phyloP scores from a whole-genome alignment of 306 rosid genomes.

The Geum urbanum region DNA sequence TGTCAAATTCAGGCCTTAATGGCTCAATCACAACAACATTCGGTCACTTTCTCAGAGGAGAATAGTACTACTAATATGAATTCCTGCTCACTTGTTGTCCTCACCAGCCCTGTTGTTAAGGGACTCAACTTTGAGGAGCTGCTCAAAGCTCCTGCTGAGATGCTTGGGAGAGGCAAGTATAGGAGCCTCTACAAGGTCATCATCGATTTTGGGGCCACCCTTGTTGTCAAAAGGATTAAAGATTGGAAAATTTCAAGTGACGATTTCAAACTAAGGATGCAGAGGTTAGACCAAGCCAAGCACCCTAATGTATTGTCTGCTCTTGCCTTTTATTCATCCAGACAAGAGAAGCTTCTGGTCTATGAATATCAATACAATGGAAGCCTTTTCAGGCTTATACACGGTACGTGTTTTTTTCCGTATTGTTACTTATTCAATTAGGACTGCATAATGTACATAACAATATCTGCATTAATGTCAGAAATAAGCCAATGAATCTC shows the following conservation, averaged over 20 bases:
- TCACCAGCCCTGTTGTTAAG: conserved; percentile 41
- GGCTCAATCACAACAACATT: conserved; percentile 45
- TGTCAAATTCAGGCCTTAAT: too few relatives aligned
- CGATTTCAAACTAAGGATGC: conserved; percentile 64
- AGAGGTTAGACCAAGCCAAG: conserved; percentile 46
- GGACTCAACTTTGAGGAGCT: conserved; percentile 67
- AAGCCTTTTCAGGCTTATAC: conserved; percentile 68
- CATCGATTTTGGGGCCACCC: conserved; percentile 40
- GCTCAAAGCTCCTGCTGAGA: conserved; percentile 74
- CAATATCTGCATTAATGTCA: neutral
- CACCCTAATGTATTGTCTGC: conserved; percentile 54
- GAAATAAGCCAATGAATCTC: neutral
- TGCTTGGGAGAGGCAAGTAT: conserved; percentile 76
- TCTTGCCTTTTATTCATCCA: conserved; percentile 69
- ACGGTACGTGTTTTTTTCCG: conserved; percentile 40
- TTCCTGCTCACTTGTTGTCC: conserved; percentile 62
- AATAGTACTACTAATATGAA: conserved; percentile 38
- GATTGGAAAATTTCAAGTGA: conserved; percentile 47
- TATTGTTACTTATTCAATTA: neutral
- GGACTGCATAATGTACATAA: neutral
- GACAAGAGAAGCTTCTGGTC: conserved; percentile 77
- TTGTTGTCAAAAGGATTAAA: conserved; percentile 74
- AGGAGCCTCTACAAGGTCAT: conserved; percentile 77
- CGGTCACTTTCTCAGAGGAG: conserved; percentile 38
- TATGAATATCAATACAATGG: conserved; percentile 72